Evolutionary conservation across 225 moss, liverwort and hornwort species (phyloP).

Genomic region (Physcomitrellopsis africana): DNA sequence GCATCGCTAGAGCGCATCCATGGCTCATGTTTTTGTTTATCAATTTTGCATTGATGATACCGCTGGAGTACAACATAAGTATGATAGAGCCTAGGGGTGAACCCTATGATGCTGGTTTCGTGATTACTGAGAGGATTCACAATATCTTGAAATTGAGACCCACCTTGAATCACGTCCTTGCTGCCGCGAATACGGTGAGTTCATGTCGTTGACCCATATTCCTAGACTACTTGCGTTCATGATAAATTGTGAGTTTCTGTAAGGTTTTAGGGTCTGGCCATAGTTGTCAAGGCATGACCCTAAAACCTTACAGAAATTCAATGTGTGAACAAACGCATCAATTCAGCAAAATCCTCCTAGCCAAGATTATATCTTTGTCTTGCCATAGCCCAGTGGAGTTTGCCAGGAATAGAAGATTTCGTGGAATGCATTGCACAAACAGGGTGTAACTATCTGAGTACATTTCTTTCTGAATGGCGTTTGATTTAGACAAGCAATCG

Average conservation of each 20-base stretch:
- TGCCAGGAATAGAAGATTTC: too few species aligned
- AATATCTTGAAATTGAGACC: conserved; percentile 29
- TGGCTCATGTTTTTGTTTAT: conserved; percentile 32
- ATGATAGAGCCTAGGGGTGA: conserved; percentile 47
- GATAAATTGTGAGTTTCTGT: neutral
- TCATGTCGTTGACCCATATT: neutral
- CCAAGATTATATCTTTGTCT: too few species aligned
- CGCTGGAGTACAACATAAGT: conserved; percentile 35
- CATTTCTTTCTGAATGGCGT: too few species aligned
- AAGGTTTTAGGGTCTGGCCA: too few species aligned
- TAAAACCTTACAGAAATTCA: too few species aligned
- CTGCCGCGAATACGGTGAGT: conserved; percentile 54
- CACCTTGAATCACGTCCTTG: conserved; percentile 39
- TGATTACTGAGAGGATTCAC: conserved; percentile 23
- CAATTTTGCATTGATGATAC: conserved; percentile 25
- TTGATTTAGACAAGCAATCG: too few species aligned
- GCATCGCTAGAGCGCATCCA: conserved; percentile 38
- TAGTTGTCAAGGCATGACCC: too few species aligned
- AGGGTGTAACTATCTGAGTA: too few species aligned
- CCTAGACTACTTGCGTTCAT: neutral
- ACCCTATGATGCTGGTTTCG: conserved; percentile 53
- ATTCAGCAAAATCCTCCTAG: too few species aligned
- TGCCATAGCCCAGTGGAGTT: too few species aligned
- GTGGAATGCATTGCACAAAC: too few species aligned
- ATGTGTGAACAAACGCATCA: too few species aligned